A percentile compares a stretch with the other conserved stretches of the same genome.
phyloP scores from a whole-genome alignment of 495 filamentous ascomycete genomes.

The Hypoxylon crocopeplum region DNA sequence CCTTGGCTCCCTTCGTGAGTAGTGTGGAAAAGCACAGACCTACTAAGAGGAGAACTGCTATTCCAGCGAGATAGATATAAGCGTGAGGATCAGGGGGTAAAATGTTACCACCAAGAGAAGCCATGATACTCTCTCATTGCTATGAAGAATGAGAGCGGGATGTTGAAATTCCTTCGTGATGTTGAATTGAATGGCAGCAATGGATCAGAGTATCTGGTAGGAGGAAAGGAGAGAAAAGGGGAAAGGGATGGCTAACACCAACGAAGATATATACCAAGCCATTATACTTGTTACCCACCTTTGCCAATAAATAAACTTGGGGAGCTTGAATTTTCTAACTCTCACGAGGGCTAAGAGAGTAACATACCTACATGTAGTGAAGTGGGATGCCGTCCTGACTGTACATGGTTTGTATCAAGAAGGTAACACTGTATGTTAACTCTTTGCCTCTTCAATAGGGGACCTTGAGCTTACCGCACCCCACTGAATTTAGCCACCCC shows the following conservation, averaged over 20 bases:
- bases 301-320: conserved; percentile 10
- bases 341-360: conserved; percentile 2
- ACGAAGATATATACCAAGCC: conserved; percentile 12
- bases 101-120: conserved; percentile 66
- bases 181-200: conserved; percentile 22
- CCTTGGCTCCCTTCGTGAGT: conserved; percentile 35
- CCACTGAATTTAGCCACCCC: conserved; percentile 21
- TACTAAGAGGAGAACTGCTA: conserved; percentile 52
- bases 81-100: conserved; percentile 50
- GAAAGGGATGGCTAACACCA: conserved; percentile 2
- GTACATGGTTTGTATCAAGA: conserved; percentile 7
- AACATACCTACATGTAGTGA: not conserved
- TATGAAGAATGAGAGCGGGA: conserved; percentile 26
- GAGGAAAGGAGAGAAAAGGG: conserved; percentile 5
- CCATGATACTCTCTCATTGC: conserved; percentile 68
- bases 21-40: conserved; percentile 51
- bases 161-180: conserved; percentile 32
- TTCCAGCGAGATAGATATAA: conserved; percentile 55
- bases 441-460: conserved; percentile 8
- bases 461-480: conserved; percentile 28
- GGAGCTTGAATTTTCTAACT: conserved; percentile 7
- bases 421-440: conserved; percentile 15
- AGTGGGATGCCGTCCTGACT: not conserved
- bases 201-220: conserved; percentile 20
- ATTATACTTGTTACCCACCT: conserved; percentile 4